A percentile compares a stretch with the other conserved stretches of the same genome.
Conservation (phyloP, 2,329 filamentous ascomycete species). For the Trichoderma koningiopsis region DNA sequence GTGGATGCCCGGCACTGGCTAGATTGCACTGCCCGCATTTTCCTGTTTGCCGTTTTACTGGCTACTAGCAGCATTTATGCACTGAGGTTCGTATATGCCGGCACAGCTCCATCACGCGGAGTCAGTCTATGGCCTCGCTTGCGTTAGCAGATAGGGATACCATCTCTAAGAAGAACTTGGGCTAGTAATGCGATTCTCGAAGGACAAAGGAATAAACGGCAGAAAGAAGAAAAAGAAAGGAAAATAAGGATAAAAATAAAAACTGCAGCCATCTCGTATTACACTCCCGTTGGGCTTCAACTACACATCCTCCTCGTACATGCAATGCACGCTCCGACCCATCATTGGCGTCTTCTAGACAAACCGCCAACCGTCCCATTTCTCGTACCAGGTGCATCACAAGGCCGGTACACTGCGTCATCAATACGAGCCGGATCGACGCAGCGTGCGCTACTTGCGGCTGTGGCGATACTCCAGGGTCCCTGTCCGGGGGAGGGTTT, state of each 20-base stretch:
- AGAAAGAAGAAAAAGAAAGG: not conserved
- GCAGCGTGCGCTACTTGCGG: constrained; percentile 15
- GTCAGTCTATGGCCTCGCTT: not conserved
- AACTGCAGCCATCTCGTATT: not conserved
- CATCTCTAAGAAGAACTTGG: not conserved
- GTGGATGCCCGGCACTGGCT: not conserved
- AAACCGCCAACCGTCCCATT: constrained; percentile 14
- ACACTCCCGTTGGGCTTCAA: not conserved
- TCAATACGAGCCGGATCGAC: constrained; percentile 27
- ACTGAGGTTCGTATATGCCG: constrained; percentile 18
- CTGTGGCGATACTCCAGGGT: constrained; percentile 21
- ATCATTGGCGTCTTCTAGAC: not conserved
- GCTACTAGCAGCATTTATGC: not conserved
- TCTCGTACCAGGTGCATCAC: constrained; percentile 22
- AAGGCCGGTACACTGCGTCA: constrained; percentile 23
- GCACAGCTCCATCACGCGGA: constrained; percentile 2
- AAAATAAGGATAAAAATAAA: not conserved
- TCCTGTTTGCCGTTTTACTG: not conserved
- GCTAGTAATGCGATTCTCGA: not conserved
- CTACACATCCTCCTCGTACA: not conserved
- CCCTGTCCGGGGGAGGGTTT: constrained; percentile 12
- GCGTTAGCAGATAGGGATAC: not conserved
- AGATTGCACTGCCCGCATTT: not conserved
- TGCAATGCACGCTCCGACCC: not conserved
- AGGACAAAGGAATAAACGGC: not conserved